These are phyloP conservation scores for Dioszegia aurantiaca DNA, from an alignment of 768 basidiomycete genomes.

Conservation along the genomic window DNA sequence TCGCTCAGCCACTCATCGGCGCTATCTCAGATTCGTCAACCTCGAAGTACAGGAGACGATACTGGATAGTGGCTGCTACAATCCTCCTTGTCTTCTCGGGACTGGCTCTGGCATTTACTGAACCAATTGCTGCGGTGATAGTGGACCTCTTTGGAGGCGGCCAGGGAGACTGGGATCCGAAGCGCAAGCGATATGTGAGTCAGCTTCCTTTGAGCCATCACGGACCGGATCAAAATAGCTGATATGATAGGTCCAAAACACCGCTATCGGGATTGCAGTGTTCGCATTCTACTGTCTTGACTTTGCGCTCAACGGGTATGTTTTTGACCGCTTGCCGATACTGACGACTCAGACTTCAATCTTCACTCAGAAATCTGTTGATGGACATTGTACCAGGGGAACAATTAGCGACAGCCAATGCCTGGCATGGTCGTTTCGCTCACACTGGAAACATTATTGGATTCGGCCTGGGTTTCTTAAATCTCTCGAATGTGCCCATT, in stretches of 20 bases:
- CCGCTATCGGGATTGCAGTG: slow-evolving; percentile 80
- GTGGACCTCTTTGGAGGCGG: slow-evolving; percentile 75
- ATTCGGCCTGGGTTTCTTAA: slow-evolving; percentile 86
- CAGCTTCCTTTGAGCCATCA: not conserved
- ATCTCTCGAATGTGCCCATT: slow-evolving; percentile 74
- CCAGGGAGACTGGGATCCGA: slow-evolving; percentile 82
- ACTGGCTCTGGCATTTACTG: slow-evolving; percentile 76
- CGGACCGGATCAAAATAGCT: not conserved
- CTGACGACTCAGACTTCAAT: slow-evolving; percentile 55
- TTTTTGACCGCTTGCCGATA: not conserved
- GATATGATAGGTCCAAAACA: slow-evolving; percentile 60
- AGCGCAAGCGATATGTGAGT: slow-evolving; percentile 57
- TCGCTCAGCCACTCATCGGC: slow-evolving; percentile 97
- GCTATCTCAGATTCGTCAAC: slow-evolving; percentile 92
- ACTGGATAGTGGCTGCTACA: slow-evolving; percentile 90
- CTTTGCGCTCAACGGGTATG: slow-evolving; percentile 86
- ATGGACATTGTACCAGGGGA: slow-evolving; percentile 84
- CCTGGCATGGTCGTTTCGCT: slow-evolving; percentile 95
- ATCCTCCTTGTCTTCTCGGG: slow-evolving; percentile 73
- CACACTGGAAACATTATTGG: slow-evolving; percentile 97
- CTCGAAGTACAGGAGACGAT: slow-evolving; percentile 80
- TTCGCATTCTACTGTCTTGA: slow-evolving; percentile 89
- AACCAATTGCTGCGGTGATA: slow-evolving; percentile 66
- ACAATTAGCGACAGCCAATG: slow-evolving; percentile 90
- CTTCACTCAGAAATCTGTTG: slow-evolving; percentile 86